Evolutionary conservation across 148 eudicot species (phyloP), one percentile per base, ranked within the genome.

Genomic region (Oxyria digyna): DNA sequence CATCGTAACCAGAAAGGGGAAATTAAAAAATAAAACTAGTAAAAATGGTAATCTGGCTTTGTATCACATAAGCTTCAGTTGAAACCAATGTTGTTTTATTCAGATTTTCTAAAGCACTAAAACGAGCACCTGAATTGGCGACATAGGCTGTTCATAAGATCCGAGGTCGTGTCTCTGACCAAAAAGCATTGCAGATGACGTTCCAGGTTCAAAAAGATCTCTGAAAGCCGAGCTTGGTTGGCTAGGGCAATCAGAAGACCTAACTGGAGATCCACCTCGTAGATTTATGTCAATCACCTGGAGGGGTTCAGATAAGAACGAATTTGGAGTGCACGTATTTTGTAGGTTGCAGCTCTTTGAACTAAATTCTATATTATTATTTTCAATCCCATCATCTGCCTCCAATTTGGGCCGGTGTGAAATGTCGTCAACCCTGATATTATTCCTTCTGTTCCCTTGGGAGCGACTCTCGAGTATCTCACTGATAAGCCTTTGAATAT

Each of bases 401-500:
- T 14, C 69, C 70, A 71, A 21, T 29, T 74, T 62, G 31, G 80
- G 18, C 65, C 1, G 18, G 8, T 59, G 37, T 29, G 38, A 9
- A 27, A 13, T 13, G 29, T 26, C 68, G 43, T 79, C 78, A 45
- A 59, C 65, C 70, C 67, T 74, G 70, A 75, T 67, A 80, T 78
- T 67, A 67, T 79, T 69, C 18, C 78, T 67, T 49, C 74, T 73
- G 78, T 62, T 72, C 63, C 74, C 85, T 57, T 68, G 74, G 45
- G 81, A 70, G 55, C 72, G 76, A 69, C 75, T 74, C 52, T 76
- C 79, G 24, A 93, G 85, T 33, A 93, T 87, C 72, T 79, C 78
- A 78, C 63, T 71, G 55, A 94, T 87, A 67, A 94, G 78, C 74
- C 81, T 88, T 81, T 86, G 82, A 57, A 94, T 90, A 71, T 68